These are phyloP conservation scores for Leccinum fibrillosum DNA, from an alignment of 768 basidiomycete genomes.

Conservation along the genomic window DNA sequence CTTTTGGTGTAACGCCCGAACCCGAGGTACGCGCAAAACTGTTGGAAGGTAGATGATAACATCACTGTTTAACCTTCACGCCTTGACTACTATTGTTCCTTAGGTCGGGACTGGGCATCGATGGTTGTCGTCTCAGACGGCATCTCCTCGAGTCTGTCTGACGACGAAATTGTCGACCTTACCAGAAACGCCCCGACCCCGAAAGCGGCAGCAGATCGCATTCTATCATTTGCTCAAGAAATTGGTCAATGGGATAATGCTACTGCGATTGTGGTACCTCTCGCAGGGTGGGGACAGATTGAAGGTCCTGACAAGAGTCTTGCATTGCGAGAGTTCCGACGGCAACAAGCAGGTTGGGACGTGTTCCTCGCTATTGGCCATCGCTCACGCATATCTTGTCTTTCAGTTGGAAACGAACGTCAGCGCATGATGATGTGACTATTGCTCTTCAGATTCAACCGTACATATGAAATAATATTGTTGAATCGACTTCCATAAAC, in stretches of 20 bases:
- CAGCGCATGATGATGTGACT: conserved; percentile 50
- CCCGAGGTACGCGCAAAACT: conserved; percentile 80
- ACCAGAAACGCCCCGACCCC: conserved; percentile 70
- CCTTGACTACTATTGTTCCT: background rate
- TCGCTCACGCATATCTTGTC: conserved; percentile 2
- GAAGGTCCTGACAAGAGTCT: conserved; percentile 79
- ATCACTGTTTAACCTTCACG: background rate
- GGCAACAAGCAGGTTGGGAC: conserved; percentile 55
- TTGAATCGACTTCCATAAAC: background rate
- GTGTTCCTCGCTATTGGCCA: background rate
- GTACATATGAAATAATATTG: conserved; percentile 1
- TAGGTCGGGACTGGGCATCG: conserved; percentile 84
- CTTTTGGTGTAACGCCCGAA: conserved; percentile 89
- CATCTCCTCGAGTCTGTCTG: conserved; percentile 84
- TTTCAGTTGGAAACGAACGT: conserved; percentile 60
- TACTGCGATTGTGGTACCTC: conserved; percentile 86
- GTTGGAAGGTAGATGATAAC: conserved; percentile 55
- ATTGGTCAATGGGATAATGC: conserved; percentile 84
- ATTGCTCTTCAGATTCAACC: background rate
- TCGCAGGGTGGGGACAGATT: conserved; percentile 87
- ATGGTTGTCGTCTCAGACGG: conserved; percentile 92
- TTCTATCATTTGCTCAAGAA: conserved; percentile 85
- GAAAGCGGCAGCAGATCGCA: conserved; percentile 74
- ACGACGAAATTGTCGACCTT: conserved; percentile 93
- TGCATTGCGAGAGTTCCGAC: conserved; percentile 78